These are phyloP conservation scores for Gnomoniopsis sp. DNA, from an alignment of 2,329 filamentous ascomycete genomes.

Conservation along the genomic window DNA sequence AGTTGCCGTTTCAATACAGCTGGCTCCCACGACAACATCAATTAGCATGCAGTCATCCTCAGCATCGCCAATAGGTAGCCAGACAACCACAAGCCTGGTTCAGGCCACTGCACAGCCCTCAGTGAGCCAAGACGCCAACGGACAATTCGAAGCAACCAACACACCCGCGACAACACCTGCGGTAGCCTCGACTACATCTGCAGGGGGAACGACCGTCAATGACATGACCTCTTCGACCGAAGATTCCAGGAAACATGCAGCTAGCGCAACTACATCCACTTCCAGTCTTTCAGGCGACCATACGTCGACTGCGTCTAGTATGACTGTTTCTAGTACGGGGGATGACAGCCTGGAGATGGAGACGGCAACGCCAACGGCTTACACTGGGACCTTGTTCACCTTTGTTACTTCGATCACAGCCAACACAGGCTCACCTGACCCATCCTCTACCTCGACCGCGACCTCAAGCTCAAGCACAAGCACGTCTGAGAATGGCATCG, in stretches of 20 bases:
- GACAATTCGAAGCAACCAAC: neutral
- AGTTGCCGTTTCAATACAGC: neutral
- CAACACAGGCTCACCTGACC: neutral
- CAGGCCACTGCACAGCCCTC: neutral
- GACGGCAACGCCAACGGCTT: slow-evolving; percentile 1
- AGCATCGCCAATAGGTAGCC: neutral
- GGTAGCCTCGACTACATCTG: neutral
- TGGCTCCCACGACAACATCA: neutral
- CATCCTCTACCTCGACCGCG: neutral
- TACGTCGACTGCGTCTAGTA: neutral
- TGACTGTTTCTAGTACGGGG: neutral
- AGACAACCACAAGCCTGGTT: neutral
- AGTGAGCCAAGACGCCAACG: neutral
- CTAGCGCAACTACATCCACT: neutral
- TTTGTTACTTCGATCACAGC: slow-evolving; percentile 8
- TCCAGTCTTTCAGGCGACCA: neutral
- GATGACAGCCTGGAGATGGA: slow-evolving; percentile 12
- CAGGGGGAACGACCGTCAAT: neutral
- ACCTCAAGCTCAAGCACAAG: neutral
- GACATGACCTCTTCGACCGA: neutral
- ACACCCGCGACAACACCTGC: neutral
- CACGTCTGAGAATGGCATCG: neutral
- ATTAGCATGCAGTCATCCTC: neutral
- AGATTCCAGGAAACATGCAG: neutral
- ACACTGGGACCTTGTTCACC: neutral